A percentile compares a stretch with the other conserved stretches of the same genome.
Conservation (phyloP, 805 yeast species). For the Scheffersomyces ergatensis region DNA sequence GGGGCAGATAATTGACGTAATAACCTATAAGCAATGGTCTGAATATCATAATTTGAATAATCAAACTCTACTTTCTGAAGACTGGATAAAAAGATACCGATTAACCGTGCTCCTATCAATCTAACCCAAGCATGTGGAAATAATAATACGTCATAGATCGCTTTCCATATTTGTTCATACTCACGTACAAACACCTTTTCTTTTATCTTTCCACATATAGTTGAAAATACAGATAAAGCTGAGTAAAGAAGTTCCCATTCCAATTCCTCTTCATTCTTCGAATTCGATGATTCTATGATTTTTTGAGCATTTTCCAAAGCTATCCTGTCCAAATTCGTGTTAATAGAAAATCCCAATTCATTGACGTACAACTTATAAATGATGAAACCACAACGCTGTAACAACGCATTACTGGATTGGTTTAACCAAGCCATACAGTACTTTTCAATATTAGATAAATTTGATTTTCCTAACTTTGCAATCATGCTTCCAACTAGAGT, state of each 20-base stretch:
- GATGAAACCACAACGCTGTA: conserved; percentile 72
- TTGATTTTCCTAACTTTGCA: conserved; percentile 39
- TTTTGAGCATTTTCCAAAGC: conserved; percentile 22
- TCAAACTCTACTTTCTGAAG: conserved; percentile 32
- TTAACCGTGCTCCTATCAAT: conserved; percentile 57
- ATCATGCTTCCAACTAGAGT: conserved; percentile 57
- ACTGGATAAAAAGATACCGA: conserved; percentile 50
- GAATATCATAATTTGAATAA: conserved; percentile 47
- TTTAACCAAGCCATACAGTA: conserved; percentile 61
- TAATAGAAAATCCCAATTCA: conserved; percentile 43
- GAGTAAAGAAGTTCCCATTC: conserved; percentile 82
- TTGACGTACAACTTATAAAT: conserved; percentile 61
- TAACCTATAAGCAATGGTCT: conserved; percentile 62
- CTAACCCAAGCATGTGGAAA: conserved; percentile 95
- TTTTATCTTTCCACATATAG: conserved; percentile 38
- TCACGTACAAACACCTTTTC: conserved; percentile 21
- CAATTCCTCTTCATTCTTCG: conserved; percentile 40
- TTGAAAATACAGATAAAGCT: conserved; percentile 51
- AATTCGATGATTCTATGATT: conserved; percentile 16
- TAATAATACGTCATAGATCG: conserved; percentile 53
- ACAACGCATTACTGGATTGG: conserved; percentile 48
- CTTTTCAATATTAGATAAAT: conserved; percentile 36
- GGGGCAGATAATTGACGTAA: conserved; percentile 86
- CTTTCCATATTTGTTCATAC: conserved; percentile 47
- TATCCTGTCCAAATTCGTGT: conserved; percentile 37